A percentile compares a stretch with the other conserved stretches of the same genome.
These are phyloP conservation scores for Hortiboletus campestris DNA, from an alignment of 768 basidiomycete species.

Conservation along the genomic window DNA sequence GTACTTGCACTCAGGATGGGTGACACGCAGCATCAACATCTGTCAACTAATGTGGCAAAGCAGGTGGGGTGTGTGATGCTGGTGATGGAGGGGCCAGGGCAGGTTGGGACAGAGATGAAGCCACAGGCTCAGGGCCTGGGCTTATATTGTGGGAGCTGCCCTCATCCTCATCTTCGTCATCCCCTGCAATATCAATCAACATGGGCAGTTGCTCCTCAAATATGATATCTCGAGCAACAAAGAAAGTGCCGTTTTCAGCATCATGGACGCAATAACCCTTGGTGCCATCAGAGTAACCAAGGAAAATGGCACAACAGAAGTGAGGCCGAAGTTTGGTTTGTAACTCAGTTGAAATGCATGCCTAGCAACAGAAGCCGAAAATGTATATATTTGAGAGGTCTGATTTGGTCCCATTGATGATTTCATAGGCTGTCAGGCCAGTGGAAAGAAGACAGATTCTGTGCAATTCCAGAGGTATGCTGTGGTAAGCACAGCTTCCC, in stretches of 20 bases:
- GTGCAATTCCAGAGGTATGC: not conserved
- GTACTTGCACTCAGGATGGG: too few relatives aligned
- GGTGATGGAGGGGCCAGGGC: too few relatives aligned
- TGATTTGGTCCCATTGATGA: not conserved
- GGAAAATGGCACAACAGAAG: not conserved
- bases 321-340: not conserved
- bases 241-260: not conserved
- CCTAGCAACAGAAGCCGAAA: not conserved
- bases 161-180: not conserved
- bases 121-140: not conserved
- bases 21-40: too few relatives aligned
- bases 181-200: not conserved
- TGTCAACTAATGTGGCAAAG: too few relatives aligned
- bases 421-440: not conserved
- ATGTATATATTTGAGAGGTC: not conserved
- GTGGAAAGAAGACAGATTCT: not conserved
- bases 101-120: too few relatives aligned
- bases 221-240: not conserved
- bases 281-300: not conserved
- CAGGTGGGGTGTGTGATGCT: too few relatives aligned
- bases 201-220: not conserved
- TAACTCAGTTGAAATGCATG: not conserved
- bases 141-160: too few relatives aligned
- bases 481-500: not conserved
- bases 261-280: not conserved